Percentiles rank a stretch among this genome's conserved stretches.
phyloP scores from a whole-genome alignment of 2,329 filamentous ascomycete genomes.

The Fusarium verticillioides region DNA sequence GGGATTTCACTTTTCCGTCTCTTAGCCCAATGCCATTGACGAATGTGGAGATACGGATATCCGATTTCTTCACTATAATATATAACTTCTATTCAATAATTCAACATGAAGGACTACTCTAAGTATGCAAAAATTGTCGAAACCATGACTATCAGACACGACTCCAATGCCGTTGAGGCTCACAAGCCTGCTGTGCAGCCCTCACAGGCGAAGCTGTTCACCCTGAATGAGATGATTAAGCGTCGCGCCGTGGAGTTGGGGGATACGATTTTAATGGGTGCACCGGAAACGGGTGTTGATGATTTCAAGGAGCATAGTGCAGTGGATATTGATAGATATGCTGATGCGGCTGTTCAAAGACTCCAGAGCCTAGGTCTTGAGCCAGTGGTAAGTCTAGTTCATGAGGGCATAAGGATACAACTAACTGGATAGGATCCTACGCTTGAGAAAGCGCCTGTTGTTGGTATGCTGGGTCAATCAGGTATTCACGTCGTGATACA shows the following conservation, averaged over 20 bases:
- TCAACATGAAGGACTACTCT: fast-evolving
- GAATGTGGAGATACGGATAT: constrained; percentile 9
- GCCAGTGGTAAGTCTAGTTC: constrained; percentile 16
- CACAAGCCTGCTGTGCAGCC: constrained; percentile 3
- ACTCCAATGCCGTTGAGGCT: constrained; percentile 14
- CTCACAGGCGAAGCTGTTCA: constrained; percentile 33
- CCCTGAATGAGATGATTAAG: constrained; percentile 35
- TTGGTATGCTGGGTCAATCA: constrained; percentile 36
- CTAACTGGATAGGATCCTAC: constrained; percentile 26
- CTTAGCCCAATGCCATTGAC: no score
- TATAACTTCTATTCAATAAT: not conserved
- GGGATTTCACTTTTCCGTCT: constrained; percentile 21
- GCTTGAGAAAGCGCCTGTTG: constrained; percentile 24
- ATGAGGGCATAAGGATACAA: fast-evolving
- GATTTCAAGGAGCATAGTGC: constrained; percentile 40
- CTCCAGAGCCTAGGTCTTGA: constrained; percentile 24
- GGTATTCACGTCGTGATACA: constrained; percentile 35
- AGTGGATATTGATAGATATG: constrained; percentile 32
- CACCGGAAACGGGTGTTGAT: constrained; percentile 18
- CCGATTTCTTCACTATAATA: constrained; percentile 9
- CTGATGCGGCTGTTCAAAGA: constrained; percentile 34
- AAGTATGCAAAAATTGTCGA: not conserved
- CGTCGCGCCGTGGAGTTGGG: constrained; percentile 26
- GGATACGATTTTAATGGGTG: constrained; percentile 20
- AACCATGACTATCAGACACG: constrained; percentile 41